These are phyloP conservation scores for Cairneyella variabilis DNA, from an alignment of 495 filamentous ascomycete species.

Conservation along the genomic window DNA sequence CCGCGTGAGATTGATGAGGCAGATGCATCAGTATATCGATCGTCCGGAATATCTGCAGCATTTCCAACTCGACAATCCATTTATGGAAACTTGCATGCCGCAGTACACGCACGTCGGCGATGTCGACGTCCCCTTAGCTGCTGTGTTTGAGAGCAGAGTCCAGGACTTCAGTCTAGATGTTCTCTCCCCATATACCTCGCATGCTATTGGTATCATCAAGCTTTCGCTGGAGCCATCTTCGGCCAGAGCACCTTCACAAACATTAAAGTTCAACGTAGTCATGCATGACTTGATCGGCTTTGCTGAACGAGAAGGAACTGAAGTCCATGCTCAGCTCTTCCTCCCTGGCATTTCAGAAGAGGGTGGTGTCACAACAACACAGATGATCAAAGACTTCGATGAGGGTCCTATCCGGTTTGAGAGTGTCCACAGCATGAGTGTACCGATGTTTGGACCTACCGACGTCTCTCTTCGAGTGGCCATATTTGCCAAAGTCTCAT, in stretches of 20 bases:
- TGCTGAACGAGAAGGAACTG: conserved; percentile 90
- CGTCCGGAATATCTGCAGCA: conserved; percentile 90
- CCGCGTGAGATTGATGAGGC: conserved; percentile 85
- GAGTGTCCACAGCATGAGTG: conserved; percentile 97
- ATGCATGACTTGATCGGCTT: conserved; percentile 98
- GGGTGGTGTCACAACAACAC: conserved; percentile 85
- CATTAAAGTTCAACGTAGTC: conserved; percentile 96
- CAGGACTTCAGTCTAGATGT: conserved; percentile 93
- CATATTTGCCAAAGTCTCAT: conserved; percentile 85
- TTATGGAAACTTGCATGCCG: conserved; percentile 83
- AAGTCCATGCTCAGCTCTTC: conserved; percentile 94
- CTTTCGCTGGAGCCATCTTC: conserved; percentile 91
- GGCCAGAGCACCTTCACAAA: conserved; percentile 86
- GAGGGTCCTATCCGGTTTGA: conserved; percentile 94
- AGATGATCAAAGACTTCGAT: conserved; percentile 92
- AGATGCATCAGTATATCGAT: conserved; percentile 94
- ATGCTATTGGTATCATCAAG: conserved; percentile 83
- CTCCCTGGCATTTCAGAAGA: conserved; percentile 90
- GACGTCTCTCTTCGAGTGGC: conserved; percentile 79
- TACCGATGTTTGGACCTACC: conserved; percentile 79
- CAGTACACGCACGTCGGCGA: conserved; percentile 92
- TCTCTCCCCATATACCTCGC: conserved; percentile 85
- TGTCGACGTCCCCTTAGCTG: conserved; percentile 86
- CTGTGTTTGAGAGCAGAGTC: conserved; percentile 91
- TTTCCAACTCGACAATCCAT: conserved; percentile 75